phyloP scores from a whole-genome alignment of 139 green algal genomes.

The Chlamydomonas eustigma region DNA sequence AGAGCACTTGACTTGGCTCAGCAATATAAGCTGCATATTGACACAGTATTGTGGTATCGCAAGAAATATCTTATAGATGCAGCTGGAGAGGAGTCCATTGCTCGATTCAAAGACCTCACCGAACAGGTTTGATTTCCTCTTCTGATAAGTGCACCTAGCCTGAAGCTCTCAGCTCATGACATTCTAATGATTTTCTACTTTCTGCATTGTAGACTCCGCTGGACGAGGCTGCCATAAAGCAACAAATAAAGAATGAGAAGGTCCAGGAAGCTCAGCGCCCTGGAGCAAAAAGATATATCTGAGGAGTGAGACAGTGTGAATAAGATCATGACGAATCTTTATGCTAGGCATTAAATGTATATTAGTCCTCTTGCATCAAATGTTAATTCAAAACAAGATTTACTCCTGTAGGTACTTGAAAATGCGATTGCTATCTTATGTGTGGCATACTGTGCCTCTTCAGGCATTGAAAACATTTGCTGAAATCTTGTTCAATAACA shows the following conservation, averaged over 20 bases:
- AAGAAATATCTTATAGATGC: conserved; percentile 25
- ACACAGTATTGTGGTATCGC: conserved; percentile 68
- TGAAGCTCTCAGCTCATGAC: too few relatives aligned
- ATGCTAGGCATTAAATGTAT: too few relatives aligned
- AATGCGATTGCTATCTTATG: too few relatives aligned
- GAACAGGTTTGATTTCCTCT: not conserved
- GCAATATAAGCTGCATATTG: conserved; percentile 65
- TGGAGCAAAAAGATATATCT: conserved; percentile 48
- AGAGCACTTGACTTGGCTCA: conserved; percentile 65
- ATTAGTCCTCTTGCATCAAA: too few relatives aligned
- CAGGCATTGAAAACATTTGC: too few relatives aligned
- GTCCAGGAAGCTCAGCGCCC: conserved; percentile 48
- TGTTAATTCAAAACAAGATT: too few relatives aligned
- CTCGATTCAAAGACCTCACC: conserved; percentile 37
- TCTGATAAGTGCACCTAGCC: not conserved
- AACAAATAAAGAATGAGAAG: conserved; percentile 51
- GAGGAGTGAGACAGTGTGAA: too few relatives aligned
- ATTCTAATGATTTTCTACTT: not conserved
- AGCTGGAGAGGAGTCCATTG: conserved; percentile 37
- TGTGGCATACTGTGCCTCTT: too few relatives aligned
- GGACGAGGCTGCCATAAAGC: conserved; percentile 7
- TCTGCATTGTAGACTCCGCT: not conserved
- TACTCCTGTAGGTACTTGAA: too few relatives aligned
- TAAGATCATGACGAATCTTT: too few relatives aligned
- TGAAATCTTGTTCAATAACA: too few relatives aligned